Conservation (phyloP, 441 rosid species). For the Pelargonium australe region DNA sequence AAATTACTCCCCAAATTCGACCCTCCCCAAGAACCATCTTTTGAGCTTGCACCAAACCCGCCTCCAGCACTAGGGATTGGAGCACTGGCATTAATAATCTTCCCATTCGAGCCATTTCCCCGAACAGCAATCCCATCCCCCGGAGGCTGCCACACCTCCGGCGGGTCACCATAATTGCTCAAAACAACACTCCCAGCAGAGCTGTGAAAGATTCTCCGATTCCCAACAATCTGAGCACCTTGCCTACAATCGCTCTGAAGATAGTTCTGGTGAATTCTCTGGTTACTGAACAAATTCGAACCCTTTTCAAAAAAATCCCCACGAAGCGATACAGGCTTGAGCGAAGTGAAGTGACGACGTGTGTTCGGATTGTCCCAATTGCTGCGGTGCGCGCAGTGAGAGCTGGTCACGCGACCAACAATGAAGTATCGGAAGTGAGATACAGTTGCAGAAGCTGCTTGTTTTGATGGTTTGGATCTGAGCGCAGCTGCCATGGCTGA, state of each 20-base stretch:
- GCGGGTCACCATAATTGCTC: conserved; percentile 81
- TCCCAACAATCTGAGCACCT: neutral
- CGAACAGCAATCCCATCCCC: conserved; percentile 65
- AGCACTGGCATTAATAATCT: conserved; percentile 39
- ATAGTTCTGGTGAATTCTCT: conserved; percentile 22
- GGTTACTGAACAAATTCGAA: conserved; percentile 29
- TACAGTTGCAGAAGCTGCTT: conserved; percentile 49
- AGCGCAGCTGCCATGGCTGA: conserved; percentile 59
- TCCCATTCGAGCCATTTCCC: conserved; percentile 33
- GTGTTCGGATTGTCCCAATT: conserved; percentile 44
- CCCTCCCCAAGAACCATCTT: conserved; percentile 70
- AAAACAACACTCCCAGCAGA: conserved; percentile 10
- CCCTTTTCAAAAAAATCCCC: conserved; percentile 50
- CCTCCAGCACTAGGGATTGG: conserved; percentile 34
- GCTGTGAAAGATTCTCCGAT: neutral
- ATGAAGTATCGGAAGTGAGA: conserved; percentile 60
- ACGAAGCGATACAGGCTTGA: conserved; percentile 50
- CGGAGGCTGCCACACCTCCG: conserved; percentile 99
- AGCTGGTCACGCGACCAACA: conserved; percentile 38
- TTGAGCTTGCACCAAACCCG: conserved; percentile 43
- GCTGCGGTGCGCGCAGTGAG: conserved; percentile 34
- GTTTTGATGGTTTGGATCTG: conserved; percentile 55
- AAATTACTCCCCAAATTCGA: conserved; percentile 76
- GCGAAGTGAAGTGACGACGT: conserved; percentile 40
- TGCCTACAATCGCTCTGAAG: conserved; percentile 28